Base-by-base conservation (phyloP, 2,329 filamentous ascomycete species). In the Aureobasidium sp. region DNA sequence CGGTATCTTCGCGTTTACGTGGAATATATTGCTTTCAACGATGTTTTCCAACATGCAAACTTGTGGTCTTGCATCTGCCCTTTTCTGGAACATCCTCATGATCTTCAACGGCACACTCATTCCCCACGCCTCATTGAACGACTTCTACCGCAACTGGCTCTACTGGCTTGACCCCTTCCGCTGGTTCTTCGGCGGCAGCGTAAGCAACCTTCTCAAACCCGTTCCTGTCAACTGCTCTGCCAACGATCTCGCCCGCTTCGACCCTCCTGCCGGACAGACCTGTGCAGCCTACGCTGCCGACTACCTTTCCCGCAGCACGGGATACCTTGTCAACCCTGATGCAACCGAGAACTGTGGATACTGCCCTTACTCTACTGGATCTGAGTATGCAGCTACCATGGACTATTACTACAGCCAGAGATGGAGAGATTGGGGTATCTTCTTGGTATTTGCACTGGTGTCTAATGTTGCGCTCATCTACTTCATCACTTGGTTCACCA, bases 141-240 rank as follows among this genome's bases (percentile, higher is more conserved):
- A 47, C 37, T 63, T 63, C 17, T 63, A 63, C 53, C 51, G 61
- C 26, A 51, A 64, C 23, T 64, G 60, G 59, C 88, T 89, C 85
- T 87, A 88, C 71, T 79, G 82, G 34, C 76, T 83, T 10, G 84
- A 80, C 0, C 85, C 85, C 2, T 53, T 63, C 47, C 46, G 62
- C n/a, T 63, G 55, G 62, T 0, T 79, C 77, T 65, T 77, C 10
- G 63, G 63, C 13, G 59, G 52, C n/a, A 55, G 47, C 12, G 26
- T 44, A 7, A 46, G 32, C 0, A 85, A 87, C 61, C 87, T 83
- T 0, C 88, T 88, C 69, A 82, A 79, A 76, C 66, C 75, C 20
- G 66, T 67, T 34, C 71, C 71, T 15, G 67, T 75, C 17, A 66
- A 73, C 2, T 65, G 69, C 34, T 71, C 69, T 5, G 42, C 70